Percentiles rank a stretch among this genome's conserved stretches.
These are phyloP conservation scores for Brassica hybrid DNA, from an alignment of 441 rosid genomes.

Conservation along the genomic window DNA sequence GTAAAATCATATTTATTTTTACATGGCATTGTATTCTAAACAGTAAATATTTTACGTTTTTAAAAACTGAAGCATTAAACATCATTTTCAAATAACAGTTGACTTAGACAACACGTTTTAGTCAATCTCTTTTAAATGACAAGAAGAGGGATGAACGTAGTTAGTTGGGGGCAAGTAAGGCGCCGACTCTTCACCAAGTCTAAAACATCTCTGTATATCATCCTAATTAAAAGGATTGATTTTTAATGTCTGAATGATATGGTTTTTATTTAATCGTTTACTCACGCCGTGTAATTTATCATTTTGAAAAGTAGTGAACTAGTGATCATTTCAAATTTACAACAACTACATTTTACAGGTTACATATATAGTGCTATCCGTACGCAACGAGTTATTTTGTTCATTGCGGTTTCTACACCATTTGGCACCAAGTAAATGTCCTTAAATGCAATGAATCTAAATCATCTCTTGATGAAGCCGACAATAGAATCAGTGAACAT, in stretches of 20 bases:
- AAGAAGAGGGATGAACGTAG: constrained; percentile 10
- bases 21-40: neutral
- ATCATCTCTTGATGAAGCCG: neutral
- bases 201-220: constrained; percentile 24
- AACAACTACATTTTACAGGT: neutral
- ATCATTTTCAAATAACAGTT: neutral
- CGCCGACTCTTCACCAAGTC: constrained; percentile 40
- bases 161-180: constrained; percentile 33
- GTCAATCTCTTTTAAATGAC: constrained; percentile 8
- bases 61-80: neutral
- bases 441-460: neutral
- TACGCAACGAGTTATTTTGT: neutral
- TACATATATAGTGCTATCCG: neutral
- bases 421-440: neutral
- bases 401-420: neutral
- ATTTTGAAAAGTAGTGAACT: constrained; percentile 2
- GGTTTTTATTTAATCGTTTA: constrained; percentile 34
- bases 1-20: neutral
- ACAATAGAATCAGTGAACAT: neutral
- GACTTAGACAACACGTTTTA: neutral
- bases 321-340: neutral
- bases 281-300: constrained; percentile 35
- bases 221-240: constrained; percentile 12
- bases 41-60: neutral
- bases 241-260: no score